A percentile compares a stretch with the other conserved stretches of the same genome.
phyloP scores from a whole-genome alignment of 2,329 filamentous ascomycete genomes.

The Colletotrichum tabaci region DNA sequence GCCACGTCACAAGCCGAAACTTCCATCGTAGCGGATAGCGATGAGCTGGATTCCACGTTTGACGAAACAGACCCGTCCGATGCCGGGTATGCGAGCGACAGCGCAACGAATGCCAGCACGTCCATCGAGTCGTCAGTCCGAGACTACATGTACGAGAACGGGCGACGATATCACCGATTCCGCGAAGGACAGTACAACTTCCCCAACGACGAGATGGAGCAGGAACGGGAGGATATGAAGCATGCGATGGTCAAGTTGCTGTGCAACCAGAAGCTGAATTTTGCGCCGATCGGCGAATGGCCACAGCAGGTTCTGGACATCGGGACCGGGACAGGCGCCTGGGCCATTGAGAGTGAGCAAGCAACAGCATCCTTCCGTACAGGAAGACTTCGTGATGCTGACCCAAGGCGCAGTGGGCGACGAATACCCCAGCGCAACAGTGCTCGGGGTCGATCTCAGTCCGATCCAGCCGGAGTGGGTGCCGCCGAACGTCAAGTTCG shows the following conservation, averaged over 20 bases:
- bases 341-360: conserved; percentile 68
- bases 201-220: conserved; percentile 73
- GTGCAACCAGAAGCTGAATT: conserved; percentile 64
- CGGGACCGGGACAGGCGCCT: conserved; percentile 72
- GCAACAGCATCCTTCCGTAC: conserved; percentile 35
- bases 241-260: conserved; percentile 67
- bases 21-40: conserved; percentile 54
- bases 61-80: conserved; percentile 48
- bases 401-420: conserved; percentile 50
- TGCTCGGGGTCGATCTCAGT: conserved; percentile 69
- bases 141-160: conserved; percentile 69
- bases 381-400: conserved; percentile 29
- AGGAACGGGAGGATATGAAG: conserved; percentile 71
- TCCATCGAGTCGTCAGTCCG: conserved; percentile 58
- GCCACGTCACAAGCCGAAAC: conserved; percentile 55
- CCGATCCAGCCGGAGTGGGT: conserved; percentile 71
- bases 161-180: conserved; percentile 71
- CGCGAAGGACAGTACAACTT: conserved; percentile 70
- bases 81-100: conserved; percentile 57
- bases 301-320: conserved; percentile 69
- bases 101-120: conserved; percentile 54
- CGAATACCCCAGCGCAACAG: conserved; percentile 53
- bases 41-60: conserved; percentile 44
- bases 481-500: conserved; percentile 69
- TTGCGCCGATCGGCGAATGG: conserved; percentile 64